Evolutionary conservation across 176 grass and related monocot genomes (phyloP), one percentile per base, ranked within the genome.

Genomic region (Ensete glaucum): DNA sequence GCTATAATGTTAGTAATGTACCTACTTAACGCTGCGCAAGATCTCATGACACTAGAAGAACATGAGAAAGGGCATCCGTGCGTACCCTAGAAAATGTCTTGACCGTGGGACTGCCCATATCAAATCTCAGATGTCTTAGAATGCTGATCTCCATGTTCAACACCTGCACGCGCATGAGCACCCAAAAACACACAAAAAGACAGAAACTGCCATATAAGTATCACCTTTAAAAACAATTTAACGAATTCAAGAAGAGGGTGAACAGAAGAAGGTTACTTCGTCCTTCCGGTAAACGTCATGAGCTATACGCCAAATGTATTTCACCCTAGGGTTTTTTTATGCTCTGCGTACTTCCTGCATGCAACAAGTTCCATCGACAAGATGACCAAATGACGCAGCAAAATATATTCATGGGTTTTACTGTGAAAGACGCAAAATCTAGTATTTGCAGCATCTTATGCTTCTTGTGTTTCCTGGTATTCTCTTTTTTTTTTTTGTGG

Each of bases 61-160:
- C 29, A 5, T 3, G 29, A 34, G 29, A 34, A 34, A 34, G 29
- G 29, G 29, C 29, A 34, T 34, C 29, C 29, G 27, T 27, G 27
- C 27, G 27, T 24, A 74, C 72, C 72, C 57, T 6, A 81, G 71
- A n/a, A 57, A 82, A 82, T 55, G 58, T 82, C 26, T 54, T 52
- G 1, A 68, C 15, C 17, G 79, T 82, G 11, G 71, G 79, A 21
- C 54, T 67, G 23, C 58, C 56, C 34, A 82, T 34, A 54, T 82
- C 71, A 68, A 75, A 82, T 29, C 54, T 29, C 8, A 82, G 26
- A 20, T 53, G 54, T 19, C 66, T 53, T 13, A 82, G 29, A 52
- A 82, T 23, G 24, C 75, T 71, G 54, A 57, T 48, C 71, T 82
- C 80, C 80, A 82, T 76, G 27, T 75, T 78, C 20, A 16, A 54